Evolutionary conservation across 495 filamentous ascomycete genomes (phyloP).

Genomic region (Xanthoparmelia taractica): DNA sequence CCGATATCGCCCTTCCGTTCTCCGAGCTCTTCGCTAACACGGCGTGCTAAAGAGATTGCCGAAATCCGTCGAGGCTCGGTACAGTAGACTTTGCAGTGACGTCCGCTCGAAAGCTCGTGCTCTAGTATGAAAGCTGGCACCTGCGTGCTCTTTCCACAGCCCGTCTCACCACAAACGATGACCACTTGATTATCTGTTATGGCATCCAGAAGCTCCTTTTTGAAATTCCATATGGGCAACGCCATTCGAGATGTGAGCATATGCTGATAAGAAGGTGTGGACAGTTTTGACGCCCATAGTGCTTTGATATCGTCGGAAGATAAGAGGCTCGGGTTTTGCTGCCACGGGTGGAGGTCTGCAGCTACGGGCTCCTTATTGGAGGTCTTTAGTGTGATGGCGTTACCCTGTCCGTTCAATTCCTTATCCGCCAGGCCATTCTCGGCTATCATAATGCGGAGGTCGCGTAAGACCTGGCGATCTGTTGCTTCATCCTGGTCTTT

Average conservation of each 20-base stretch:
- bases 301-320: conserved; percentile 47
- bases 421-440: conserved; percentile 22
- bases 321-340: not conserved
- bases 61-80: conserved; percentile 96
- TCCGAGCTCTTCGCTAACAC: conserved; percentile 91
- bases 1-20: conserved; percentile 76
- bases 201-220: conserved; percentile 61
- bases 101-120: conserved; percentile 71
- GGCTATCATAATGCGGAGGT: conserved; percentile 54
- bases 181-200: conserved; percentile 72
- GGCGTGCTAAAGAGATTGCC: conserved; percentile 80
- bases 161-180: conserved; percentile 92
- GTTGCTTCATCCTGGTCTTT: conserved; percentile 58
- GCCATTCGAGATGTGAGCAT: conserved; percentile 54
- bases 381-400: not conserved
- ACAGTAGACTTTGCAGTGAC: conserved; percentile 83
- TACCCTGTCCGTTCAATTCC: not conserved
- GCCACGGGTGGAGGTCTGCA: not conserved
- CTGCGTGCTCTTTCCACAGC: conserved; percentile 95
- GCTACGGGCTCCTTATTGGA: not conserved
- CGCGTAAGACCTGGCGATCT: conserved; percentile 57
- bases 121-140: conserved; percentile 89
- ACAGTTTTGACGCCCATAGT: conserved; percentile 64
- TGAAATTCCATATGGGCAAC: conserved; percentile 85
- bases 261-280: conserved; percentile 44